Base-by-base conservation (phyloP, 495 filamentous ascomycete genomes). In the Beverwykella pulmonaria region DNA sequence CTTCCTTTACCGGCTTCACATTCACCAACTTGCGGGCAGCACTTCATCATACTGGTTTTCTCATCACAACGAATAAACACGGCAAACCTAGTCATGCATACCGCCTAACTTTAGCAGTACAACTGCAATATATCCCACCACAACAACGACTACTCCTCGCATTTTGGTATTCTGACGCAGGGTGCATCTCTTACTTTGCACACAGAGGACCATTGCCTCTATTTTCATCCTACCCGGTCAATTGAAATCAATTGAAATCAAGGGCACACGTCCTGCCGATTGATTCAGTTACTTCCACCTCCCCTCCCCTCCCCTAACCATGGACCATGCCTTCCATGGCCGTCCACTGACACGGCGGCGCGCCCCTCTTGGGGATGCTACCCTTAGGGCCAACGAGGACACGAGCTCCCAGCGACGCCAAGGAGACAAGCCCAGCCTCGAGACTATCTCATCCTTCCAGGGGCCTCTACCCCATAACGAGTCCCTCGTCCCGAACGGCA, bases 401-500 rank as follows among this genome's bases (percentile, higher is more conserved):
- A 26, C 22, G 20, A 47, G 36, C 50, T 44, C 68, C 8, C 63
- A 44, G 5, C 59, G 53, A 12, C 36, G 26, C 22, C 49, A 15
- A 14, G 44, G 27, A 14, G 65, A 44, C 2, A 63, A 68, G 41
- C 55, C 14, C 15, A 61, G 53, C 44, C 29, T 27, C 7, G n/a
- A 19, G 15, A 34, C 17, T n/a, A 12, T 39, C 7, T 29, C 47
- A 10, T 69, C 70, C 1, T 69, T 66, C 9, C 66, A 60, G 17
- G 22, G 41, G 7, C 46, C 19, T 26, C 53, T 71, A n/a, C 64
- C 68, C 1, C 60, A 66, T 56, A 69, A 73, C 34, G 60, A 68
- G 53, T 65, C 65, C 17, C 61, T 69, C 14, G 65, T 63, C 0
- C 60, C 68, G 2, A 71, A 68, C 39, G 64, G 71, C n/a, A 71